Percentiles rank a stretch among this genome's conserved stretches.
Conservation (phyloP, 495 filamentous ascomycete species). For the Penicillium pulvis region DNA sequence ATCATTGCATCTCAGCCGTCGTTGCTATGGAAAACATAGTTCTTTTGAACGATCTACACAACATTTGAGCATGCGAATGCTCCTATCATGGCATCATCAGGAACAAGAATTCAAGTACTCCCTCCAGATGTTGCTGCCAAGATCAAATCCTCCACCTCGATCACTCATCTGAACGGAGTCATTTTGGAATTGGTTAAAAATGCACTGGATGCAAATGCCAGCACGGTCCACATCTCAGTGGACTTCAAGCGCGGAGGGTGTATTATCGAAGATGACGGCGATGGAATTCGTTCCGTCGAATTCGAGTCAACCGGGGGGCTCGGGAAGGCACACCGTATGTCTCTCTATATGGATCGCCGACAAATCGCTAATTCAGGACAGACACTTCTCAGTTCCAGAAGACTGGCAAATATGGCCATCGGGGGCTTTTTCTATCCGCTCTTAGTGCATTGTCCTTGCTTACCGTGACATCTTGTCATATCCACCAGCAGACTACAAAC, state of each 20-base stretch:
- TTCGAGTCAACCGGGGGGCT: conserved; percentile 72
- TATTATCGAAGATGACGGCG: conserved; percentile 84
- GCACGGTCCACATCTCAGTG: conserved; percentile 68
- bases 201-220: conserved; percentile 78
- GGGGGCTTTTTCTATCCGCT: conserved; percentile 78
- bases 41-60: conserved; percentile 4
- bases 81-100: conserved; percentile 25
- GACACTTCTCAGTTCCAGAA: conserved; percentile 76
- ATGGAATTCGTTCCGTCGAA: conserved; percentile 72
- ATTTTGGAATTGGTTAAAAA: conserved; percentile 80
- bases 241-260: conserved; percentile 80
- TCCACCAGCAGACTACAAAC: conserved; percentile 62
- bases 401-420: conserved; percentile 60
- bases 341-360: neutral
- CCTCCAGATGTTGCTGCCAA: conserved; percentile 78
- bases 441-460: conserved; percentile 75
- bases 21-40: conserved; percentile 15
- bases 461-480: conserved; percentile 76
- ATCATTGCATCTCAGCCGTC: conserved; percentile 2
- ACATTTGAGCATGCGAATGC: neutral
- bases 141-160: conserved; percentile 80
- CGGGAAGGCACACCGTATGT: conserved; percentile 62
- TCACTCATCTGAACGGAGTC: conserved; percentile 74
- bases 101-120: conserved; percentile 62
- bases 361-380: conserved; percentile 36